phyloP scores from a whole-genome alignment of 2,329 filamentous ascomycete species.

The Leptodontidium sp. region DNA sequence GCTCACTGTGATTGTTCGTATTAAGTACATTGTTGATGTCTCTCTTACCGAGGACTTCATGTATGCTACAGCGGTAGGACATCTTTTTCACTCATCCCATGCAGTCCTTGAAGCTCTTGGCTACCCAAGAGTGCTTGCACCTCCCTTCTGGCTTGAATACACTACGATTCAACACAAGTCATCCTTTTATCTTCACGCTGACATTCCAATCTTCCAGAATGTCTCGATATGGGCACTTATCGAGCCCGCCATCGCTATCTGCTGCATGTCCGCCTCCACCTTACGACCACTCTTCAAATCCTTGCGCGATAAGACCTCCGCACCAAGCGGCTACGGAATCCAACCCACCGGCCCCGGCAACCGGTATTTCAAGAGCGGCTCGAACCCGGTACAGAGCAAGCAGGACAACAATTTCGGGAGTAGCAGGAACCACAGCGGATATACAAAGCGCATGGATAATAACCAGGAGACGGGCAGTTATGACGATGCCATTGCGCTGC shows the following conservation, averaged over 20 bases:
- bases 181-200: background rate
- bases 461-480: slow-evolving; percentile 13
- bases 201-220: slow-evolving; percentile 14
- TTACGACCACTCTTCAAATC: slow-evolving; percentile 32
- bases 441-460: slow-evolving; percentile 8
- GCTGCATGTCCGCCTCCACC: slow-evolving; percentile 31
- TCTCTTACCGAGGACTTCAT: slow-evolving; percentile 32
- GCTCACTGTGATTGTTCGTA: slow-evolving; percentile 31
- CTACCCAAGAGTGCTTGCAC: background rate
- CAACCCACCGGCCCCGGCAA: slow-evolving; percentile 2
- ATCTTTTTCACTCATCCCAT: background rate
- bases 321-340: background rate
- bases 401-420: background rate
- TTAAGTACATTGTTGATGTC: slow-evolving; percentile 30
- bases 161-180: background rate
- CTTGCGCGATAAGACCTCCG: slow-evolving; percentile 11
- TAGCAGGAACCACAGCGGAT: slow-evolving; percentile 15
- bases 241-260: slow-evolving; percentile 35
- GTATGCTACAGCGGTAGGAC: slow-evolving; percentile 25
- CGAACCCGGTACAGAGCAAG: background rate
- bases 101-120: no score
- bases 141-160: background rate
- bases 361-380: background rate
- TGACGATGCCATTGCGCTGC: slow-evolving; percentile 15
- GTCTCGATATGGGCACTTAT: slow-evolving; percentile 37